phyloP scores from a whole-genome alignment of 148 eudicot species.

The Cornus kousa region DNA sequence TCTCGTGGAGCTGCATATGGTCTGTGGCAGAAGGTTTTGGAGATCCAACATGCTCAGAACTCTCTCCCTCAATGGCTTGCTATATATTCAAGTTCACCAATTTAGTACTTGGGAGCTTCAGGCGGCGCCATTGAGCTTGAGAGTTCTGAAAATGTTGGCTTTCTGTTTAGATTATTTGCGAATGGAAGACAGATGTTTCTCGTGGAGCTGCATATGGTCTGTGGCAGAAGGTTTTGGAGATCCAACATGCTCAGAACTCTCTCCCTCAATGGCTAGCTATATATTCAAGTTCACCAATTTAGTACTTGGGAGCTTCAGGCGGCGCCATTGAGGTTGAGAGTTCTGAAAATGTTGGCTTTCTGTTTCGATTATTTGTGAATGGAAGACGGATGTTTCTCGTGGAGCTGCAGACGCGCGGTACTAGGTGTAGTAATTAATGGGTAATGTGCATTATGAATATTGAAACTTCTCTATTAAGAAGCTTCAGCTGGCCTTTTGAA shows the following conservation, averaged over 20 bases:
- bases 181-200: too few relatives aligned
- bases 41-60: constrained; percentile 12
- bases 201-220: too few relatives aligned
- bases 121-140: neutral
- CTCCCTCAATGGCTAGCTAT: constrained; percentile 12
- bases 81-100: too few relatives aligned
- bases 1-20: too few relatives aligned
- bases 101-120: neutral
- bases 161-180: neutral
- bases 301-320: neutral
- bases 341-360: constrained; percentile 10
- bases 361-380: too few relatives aligned
- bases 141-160: constrained; percentile 10
- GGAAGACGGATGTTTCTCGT: neutral
- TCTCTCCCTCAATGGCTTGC: constrained; percentile 12
- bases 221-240: neutral
- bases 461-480: too few relatives aligned
- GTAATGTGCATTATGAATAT: too few relatives aligned
- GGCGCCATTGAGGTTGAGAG: neutral
- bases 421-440: too few relatives aligned
- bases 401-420: too few relatives aligned
- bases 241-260: constrained; percentile 14
- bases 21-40: neutral
- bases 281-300: neutral
- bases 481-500: too few relatives aligned